These are phyloP conservation scores for Triticum aestivum DNA, from an alignment of 176 grass and related monocot genomes.

Conservation along the genomic window DNA sequence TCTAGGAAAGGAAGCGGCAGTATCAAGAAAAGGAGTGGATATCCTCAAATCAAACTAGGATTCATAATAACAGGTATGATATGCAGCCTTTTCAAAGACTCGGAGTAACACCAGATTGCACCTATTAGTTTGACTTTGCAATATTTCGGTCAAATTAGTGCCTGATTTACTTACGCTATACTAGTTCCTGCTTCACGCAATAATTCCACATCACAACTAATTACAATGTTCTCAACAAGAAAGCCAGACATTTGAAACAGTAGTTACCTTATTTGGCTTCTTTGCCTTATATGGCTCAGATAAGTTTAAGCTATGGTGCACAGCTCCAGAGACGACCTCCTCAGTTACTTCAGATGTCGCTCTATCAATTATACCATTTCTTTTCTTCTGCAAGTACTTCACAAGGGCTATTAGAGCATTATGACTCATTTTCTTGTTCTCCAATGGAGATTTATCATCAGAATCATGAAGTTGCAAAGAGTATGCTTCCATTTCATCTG, in stretches of 20 bases:
- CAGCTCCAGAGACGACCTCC: conserved; percentile 88
- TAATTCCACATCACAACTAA: conserved; percentile 7
- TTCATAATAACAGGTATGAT: neutral
- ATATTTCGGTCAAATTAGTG: neutral
- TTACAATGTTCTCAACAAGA: conserved; percentile 5
- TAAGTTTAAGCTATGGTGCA: conserved; percentile 79
- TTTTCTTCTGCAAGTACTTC: conserved; percentile 98
- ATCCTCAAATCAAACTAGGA: conserved; percentile 2
- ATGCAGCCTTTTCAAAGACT: neutral
- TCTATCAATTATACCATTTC: conserved; percentile 88
- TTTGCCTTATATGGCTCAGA: conserved; percentile 76
- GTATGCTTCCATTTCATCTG: conserved; percentile 89
- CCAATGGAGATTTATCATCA: conserved; percentile 76
- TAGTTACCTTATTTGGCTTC: conserved; percentile 47
- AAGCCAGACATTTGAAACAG: conserved; percentile 17
- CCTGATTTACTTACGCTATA: neutral
- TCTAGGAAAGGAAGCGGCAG: conserved; percentile 1
- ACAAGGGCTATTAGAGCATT: conserved; percentile 84
- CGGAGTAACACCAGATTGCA: neutral
- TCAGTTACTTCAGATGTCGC: conserved; percentile 95
- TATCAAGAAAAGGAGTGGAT: conserved; percentile 8
- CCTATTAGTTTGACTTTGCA: neutral
- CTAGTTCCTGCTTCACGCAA: conserved; percentile 19
- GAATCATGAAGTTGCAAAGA: conserved; percentile 52
- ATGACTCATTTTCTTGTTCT: conserved; percentile 86